A percentile compares a stretch with the other conserved stretches of the same genome.
phyloP scores from a whole-genome alignment of 495 filamentous ascomycete genomes.

The Lepidopterella palustris region DNA sequence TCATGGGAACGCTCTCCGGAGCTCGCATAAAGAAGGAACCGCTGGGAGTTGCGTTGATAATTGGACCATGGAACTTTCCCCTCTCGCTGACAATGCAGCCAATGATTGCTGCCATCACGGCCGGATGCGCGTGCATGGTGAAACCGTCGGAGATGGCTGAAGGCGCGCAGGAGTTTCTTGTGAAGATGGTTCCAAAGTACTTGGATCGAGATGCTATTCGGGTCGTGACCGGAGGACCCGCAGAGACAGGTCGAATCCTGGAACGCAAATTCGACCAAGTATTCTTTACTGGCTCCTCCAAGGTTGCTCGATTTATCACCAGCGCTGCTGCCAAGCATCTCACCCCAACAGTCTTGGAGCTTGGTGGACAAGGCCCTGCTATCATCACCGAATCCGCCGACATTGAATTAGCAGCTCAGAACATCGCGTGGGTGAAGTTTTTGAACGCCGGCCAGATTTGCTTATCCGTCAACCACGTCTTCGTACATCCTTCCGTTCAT shows the following conservation, averaged over 20 bases:
- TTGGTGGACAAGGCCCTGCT: slow-evolving; percentile 24
- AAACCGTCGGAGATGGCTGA: slow-evolving; percentile 16
- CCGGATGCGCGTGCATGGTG: slow-evolving; percentile 5
- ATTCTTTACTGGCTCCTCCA: slow-evolving; percentile 22
- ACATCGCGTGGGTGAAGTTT: slow-evolving; percentile 17
- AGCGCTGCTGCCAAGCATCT: slow-evolving; percentile 26
- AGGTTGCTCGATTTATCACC: slow-evolving; percentile 11
- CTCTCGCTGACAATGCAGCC: slow-evolving; percentile 1
- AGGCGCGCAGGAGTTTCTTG: slow-evolving; percentile 8
- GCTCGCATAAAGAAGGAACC: slow-evolving; percentile 16
- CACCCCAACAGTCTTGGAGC: slow-evolving; percentile 25
- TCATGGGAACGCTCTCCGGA: slow-evolving; percentile 16
- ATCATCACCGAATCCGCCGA: slow-evolving; percentile 25
- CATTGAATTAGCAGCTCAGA: slow-evolving; percentile 20
- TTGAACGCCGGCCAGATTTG: slow-evolving; percentile 24
- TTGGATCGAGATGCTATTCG: slow-evolving; percentile 13
- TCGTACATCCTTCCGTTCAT: slow-evolving; percentile 13
- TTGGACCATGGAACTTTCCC: slow-evolving; percentile 6
- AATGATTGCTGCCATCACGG: neutral
- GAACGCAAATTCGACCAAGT: slow-evolving; percentile 20
- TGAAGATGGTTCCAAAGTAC: slow-evolving; percentile 18
- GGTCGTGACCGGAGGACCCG: slow-evolving; percentile 16
- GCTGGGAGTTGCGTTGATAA: slow-evolving; percentile 3
- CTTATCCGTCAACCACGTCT: slow-evolving; percentile 20
- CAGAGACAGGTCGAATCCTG: slow-evolving; percentile 13